These are phyloP conservation scores for Xylaria sp. DNA, from an alignment of 2,329 filamentous ascomycete species.

Conservation along the genomic window DNA sequence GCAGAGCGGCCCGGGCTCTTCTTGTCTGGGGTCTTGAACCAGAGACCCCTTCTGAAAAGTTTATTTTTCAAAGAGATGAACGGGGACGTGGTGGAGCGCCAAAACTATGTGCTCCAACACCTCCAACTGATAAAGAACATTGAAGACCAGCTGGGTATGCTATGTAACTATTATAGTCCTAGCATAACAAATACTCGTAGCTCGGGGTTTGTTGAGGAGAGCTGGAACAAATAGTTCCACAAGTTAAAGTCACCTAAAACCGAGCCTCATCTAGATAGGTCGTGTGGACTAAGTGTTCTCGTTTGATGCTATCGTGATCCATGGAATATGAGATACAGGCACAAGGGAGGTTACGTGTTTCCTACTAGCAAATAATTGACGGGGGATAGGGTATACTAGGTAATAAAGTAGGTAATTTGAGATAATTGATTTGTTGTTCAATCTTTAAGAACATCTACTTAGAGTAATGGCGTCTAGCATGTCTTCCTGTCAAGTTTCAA, in stretches of 20 bases:
- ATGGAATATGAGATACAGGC: neutral
- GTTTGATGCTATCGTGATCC: neutral
- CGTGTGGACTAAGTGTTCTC: neutral
- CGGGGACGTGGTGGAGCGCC: neutral
- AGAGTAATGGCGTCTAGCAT: neutral
- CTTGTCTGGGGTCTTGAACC: slow-evolving; percentile 8
- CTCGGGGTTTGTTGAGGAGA: neutral
- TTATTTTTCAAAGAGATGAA: neutral
- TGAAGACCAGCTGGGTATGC: neutral
- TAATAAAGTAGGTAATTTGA: neutral
- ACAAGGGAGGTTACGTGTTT: no score
- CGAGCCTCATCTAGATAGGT: neutral
- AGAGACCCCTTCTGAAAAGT: neutral
- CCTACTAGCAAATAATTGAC: neutral
- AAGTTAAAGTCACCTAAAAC: neutral
- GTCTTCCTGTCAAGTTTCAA: neutral
- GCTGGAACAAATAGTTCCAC: neutral
- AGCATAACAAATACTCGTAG: neutral
- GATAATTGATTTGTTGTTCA: neutral
- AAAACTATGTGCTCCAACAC: neutral
- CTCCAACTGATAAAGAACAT: slow-evolving; percentile 6
- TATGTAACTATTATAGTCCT: neutral
- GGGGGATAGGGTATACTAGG: neutral
- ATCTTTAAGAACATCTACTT: neutral
- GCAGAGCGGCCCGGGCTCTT: slow-evolving; percentile 14